Conservation (phyloP, 1,284 basidiomycete genomes). For the Pyrrhoderma noxium region DNA sequence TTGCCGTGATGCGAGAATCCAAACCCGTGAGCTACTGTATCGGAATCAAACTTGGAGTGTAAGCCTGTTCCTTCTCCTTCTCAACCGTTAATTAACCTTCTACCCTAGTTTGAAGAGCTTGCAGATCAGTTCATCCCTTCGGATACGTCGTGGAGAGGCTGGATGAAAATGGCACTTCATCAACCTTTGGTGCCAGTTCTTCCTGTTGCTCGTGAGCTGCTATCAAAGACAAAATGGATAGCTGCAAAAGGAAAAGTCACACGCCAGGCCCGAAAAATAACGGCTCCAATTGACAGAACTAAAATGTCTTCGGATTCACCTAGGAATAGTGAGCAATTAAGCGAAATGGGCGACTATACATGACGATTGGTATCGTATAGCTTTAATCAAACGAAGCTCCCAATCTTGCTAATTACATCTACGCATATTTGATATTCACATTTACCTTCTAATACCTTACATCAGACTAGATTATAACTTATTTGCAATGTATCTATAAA, state of each 20-base stretch:
- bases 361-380: too few relatives aligned
- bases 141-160: constrained; percentile 68
- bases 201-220: constrained; percentile 65
- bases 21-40: constrained; percentile 71
- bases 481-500: too few relatives aligned
- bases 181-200: constrained; percentile 67
- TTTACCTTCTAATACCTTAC: too few relatives aligned
- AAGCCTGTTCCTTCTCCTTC: constrained; percentile 25
- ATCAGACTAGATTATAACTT: too few relatives aligned
- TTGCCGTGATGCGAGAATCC: constrained; percentile 65
- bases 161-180: constrained; percentile 77
- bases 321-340: constrained; percentile 9
- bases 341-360: not conserved
- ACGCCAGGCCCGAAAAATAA: constrained; percentile 9
- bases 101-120: constrained; percentile 68
- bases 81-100: constrained; percentile 12
- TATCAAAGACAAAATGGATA: constrained; percentile 70
- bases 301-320: not conserved
- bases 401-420: too few relatives aligned
- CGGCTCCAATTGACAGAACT: not conserved
- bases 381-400: too few relatives aligned
- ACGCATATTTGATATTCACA: too few relatives aligned
- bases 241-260: constrained; percentile 20
- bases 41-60: constrained; percentile 86
- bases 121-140: constrained; percentile 76